Base-by-base conservation (phyloP, 1,284 basidiomycete species). In the Sparassis latifolia region DNA sequence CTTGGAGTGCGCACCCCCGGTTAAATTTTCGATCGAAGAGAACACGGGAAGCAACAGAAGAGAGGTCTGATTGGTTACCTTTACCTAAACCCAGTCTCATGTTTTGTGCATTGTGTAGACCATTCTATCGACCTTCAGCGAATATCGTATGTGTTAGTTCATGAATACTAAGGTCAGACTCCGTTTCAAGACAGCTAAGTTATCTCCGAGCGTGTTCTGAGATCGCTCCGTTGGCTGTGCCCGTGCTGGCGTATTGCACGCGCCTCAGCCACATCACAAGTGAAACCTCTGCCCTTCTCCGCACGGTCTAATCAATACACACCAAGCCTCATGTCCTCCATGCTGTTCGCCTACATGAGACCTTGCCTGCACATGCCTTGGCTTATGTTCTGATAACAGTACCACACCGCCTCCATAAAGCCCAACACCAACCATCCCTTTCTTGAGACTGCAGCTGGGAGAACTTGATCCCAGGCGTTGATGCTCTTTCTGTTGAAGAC, bases 301-400 rank as follows among this genome's bases (percentile, higher is more conserved):
- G 53, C 51, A 50, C 42, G 48, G 55, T 53, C 43, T 50, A 43
- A 40, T 40, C 58, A 58, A 56, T 60, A 58, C 61, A 54, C 52
- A 55, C 50, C 20, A 20, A 20, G 52, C 62, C 63, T 55, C 65
- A 63, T 64, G 63, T 52, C 48, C 35, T 49, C 55, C 62, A 56
- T 54, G 60, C 53, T 56, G 58, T 47, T 47, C 44, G 46, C 49
- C 35, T 45, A 35, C 52, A 54, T 64, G 59, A 59, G 59, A 61
- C 54, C 50, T 52, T 42, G 42, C 48, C 33, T 43, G 27, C 44
- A 40, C 33, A 45, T 45, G 42, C 44, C 31, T 42, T 46, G 44
- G 47, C 33, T 50, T 43, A 42, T 45, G 52, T 40, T 32, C 50
- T 49, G 54, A 42, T 51, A 50, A 29, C 52, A 43, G 37, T 33